Base-by-base conservation (phyloP, 345 rosid genomes). In the Populus tremula region DNA sequence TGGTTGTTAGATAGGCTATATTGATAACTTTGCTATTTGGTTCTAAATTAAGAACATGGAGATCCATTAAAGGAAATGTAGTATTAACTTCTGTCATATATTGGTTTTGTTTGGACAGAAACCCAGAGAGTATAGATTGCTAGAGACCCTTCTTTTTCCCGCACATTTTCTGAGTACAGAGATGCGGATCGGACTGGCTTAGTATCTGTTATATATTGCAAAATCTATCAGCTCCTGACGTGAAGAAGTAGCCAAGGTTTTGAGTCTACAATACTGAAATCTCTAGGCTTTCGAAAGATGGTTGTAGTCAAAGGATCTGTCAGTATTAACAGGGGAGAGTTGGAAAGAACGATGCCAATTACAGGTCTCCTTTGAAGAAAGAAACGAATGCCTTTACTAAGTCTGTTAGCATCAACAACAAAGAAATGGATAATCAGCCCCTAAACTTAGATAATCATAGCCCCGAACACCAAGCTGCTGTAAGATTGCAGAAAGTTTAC, bases 401-500 rank as follows among this genome's bases (percentile, higher is more conserved):
- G 54, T 45, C 79, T 20, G 68, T 18, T 21, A 38, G 45, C 20
- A 9, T 29, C 20, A 72, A 59, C n/a, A 59, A 67, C 74, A 72
- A 69, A 13, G 79, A 75, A 33, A 59, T 31, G 53, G 79, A 59
- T 43, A 47, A 36, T 63, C 69, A n/a, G 10, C 66, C 77, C 56
- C 82, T 80, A 20, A 75, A 47, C 36, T 75, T 77, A 25, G 83
- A 35, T 77, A 27, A 62, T 49, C 53, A 49, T 76, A 68, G 83
- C 69, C 98, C 98, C 1, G 87, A 87, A 75, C 93, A 96, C 39
- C 87, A 90, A 82, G 99, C 97, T 17, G 99, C 99, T 2, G 79
- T 92, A 39, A 91, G 87, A 76, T 81, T 96, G 79, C 97, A 93
- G 89, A 96, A 93, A 67, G 98, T 90, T 50, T 96, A 92, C 77